Evolutionary conservation across 2,329 filamentous ascomycete genomes (phyloP).

Genomic region (Claviceps capensis): DNA sequence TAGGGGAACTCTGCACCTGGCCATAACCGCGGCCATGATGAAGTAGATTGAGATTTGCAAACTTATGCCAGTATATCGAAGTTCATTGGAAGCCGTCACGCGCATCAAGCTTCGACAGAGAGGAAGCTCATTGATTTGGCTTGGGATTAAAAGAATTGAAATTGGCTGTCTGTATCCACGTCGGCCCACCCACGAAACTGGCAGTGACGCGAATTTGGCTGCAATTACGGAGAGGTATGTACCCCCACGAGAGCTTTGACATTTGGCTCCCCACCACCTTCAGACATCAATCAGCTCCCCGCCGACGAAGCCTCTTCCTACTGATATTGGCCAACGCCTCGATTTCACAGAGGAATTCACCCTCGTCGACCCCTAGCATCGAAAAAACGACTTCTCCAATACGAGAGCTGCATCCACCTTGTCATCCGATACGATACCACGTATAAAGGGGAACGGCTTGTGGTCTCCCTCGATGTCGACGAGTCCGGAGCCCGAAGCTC

Average conservation of each 20-base stretch:
- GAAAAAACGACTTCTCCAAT: background rate
- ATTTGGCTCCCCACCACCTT: background rate
- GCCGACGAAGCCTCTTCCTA: background rate
- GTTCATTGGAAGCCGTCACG: background rate
- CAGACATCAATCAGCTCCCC: background rate
- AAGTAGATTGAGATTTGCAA: background rate
- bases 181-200: background rate
- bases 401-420: background rate
- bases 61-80: background rate
- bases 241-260: background rate
- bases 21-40: background rate
- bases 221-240: background rate
- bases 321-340: too few species aligned
- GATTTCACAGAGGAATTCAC: background rate
- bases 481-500: conserved; percentile 22
- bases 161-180: background rate
- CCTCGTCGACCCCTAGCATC: background rate
- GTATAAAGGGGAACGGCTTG: background rate
- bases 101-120: background rate
- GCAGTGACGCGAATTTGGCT: background rate
- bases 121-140: background rate
- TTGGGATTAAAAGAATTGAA: background rate
- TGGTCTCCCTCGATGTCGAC: conserved; percentile 19
- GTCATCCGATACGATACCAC: background rate
- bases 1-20: background rate